phyloP scores from a whole-genome alignment of 768 basidiomycete genomes.

The Trametopsis cervina region DNA sequence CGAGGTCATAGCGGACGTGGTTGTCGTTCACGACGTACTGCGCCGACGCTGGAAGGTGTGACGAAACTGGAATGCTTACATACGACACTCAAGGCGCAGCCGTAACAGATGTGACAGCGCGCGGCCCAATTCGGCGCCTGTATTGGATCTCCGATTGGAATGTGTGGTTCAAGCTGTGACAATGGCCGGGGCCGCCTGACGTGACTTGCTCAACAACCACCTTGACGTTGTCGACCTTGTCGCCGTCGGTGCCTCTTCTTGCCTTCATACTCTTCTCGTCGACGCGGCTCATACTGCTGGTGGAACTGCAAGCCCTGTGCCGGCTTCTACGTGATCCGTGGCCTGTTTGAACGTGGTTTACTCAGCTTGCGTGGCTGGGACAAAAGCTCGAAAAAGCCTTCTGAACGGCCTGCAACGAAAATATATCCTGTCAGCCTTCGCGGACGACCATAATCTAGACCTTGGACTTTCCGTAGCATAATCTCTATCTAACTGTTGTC shows the following conservation, averaged over 20 bases:
- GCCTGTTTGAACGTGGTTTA: conserved; percentile 9
- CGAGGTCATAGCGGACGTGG: conserved; percentile 36
- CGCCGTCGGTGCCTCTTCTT: conserved; percentile 18
- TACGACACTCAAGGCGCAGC: conserved; percentile 6
- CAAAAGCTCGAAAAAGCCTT: conserved; percentile 16
- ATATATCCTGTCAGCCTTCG: background rate
- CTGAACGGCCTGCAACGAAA: conserved; percentile 4
- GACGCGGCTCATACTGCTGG: background rate
- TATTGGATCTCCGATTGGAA: conserved; percentile 2
- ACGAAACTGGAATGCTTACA: conserved; percentile 7
- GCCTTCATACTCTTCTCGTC: conserved; percentile 7
- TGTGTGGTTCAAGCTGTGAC: conserved; percentile 13
- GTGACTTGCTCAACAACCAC: conserved; percentile 24
- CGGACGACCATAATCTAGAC: conserved; percentile 2
- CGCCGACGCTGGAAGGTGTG: conserved; percentile 1
- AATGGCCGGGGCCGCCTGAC: conserved; percentile 14
- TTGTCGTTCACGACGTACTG: conserved; percentile 10
- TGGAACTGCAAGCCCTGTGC: background rate
- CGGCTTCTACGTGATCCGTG: conserved; percentile 3
- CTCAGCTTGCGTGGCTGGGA: conserved; percentile 17
- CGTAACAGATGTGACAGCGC: conserved; percentile 1
- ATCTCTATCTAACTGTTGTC: conserved; percentile 10
- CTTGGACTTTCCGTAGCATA: conserved; percentile 11
- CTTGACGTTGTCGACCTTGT: conserved; percentile 22
- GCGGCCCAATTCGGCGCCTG: background rate